These are phyloP conservation scores for Phaseolus coccineus DNA, from an alignment of 331 rosid genomes.

Conservation along the genomic window DNA sequence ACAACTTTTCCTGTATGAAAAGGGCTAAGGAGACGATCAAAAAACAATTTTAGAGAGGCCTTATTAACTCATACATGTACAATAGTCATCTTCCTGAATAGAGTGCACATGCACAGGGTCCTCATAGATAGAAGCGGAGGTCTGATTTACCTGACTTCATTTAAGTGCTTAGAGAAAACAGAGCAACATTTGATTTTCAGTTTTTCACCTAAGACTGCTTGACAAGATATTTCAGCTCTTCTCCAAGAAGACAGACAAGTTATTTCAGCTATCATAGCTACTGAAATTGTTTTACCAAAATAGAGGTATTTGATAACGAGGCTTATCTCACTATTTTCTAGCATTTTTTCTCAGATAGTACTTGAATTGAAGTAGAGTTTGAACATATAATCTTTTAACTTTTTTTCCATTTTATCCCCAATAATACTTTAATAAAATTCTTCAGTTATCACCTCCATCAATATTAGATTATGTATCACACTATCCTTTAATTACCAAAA, in stretches of 20 bases:
- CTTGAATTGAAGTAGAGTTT: neutral
- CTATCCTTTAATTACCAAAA: neutral
- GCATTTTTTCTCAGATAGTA: neutral
- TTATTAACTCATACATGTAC: too few relatives aligned
- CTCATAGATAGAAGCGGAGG: too few relatives aligned
- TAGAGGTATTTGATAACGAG: neutral
- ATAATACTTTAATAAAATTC: too few relatives aligned
- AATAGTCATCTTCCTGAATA: too few relatives aligned
- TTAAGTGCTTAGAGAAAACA: neutral
- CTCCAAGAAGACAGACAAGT: too few relatives aligned
- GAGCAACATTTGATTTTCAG: constrained; percentile 1
- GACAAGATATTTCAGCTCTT: neutral
- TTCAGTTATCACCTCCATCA: neutral
- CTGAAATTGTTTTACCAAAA: neutral
- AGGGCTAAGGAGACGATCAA: neutral
- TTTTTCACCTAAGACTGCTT: neutral
- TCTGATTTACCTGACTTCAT: neutral
- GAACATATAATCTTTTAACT: neutral
- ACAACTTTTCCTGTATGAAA: constrained; percentile 29
- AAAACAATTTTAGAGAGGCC: constrained; percentile 15
- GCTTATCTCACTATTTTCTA: neutral
- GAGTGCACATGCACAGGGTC: too few relatives aligned
- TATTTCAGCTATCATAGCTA: neutral
- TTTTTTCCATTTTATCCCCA: too few relatives aligned
- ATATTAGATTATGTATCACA: neutral